Percentiles rank a stretch among this genome's conserved stretches.
Evolutionary conservation across 2,329 filamentous ascomycete species (phyloP).

Genomic region (Scedosporium minutisporum): DNA sequence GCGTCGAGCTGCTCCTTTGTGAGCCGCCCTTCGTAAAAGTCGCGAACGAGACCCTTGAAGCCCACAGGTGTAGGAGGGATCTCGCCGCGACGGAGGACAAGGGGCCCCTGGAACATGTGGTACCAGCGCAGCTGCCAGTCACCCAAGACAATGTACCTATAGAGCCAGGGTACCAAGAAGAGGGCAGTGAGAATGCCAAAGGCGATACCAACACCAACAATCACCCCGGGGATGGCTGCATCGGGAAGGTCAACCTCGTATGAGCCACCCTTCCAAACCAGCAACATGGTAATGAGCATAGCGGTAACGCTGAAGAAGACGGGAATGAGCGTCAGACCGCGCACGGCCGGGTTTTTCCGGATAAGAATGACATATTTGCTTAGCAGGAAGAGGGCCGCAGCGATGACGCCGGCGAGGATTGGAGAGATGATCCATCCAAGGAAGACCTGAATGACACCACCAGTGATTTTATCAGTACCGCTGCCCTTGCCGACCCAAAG

Average conservation of each 20-base stretch:
- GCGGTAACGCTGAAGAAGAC: constrained; percentile 48
- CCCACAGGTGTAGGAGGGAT: constrained; percentile 18
- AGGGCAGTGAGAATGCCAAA: constrained; percentile 31
- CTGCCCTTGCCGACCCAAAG: constrained; percentile 39
- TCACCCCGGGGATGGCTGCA: constrained; percentile 33
- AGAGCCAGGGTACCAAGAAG: constrained; percentile 45
- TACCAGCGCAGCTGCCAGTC: constrained; percentile 46
- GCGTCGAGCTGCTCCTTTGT: constrained; percentile 35
- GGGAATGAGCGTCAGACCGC: constrained; percentile 43
- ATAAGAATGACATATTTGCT: constrained; percentile 49
- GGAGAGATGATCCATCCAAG: constrained; percentile 26
- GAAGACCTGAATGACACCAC: constrained; percentile 26
- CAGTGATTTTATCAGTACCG: constrained; percentile 31
- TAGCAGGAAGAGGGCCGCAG: constrained; percentile 28
- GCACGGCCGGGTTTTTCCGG: constrained; percentile 41
- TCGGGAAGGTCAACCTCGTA: constrained; percentile 25
- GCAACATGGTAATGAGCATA: constrained; percentile 48
- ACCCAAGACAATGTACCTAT: constrained; percentile 41
- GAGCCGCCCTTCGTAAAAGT: constrained; percentile 40
- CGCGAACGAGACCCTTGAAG: constrained; percentile 24
- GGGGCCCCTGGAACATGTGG: constrained; percentile 37
- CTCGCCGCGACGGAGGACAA: constrained; percentile 25
- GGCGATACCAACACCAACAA: constrained; percentile 37
- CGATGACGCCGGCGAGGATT: constrained; percentile 21
- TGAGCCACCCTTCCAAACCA: constrained; percentile 44